Base-by-base conservation (phyloP, 805 yeast species). In the Kurtzmaniella fragi region DNA sequence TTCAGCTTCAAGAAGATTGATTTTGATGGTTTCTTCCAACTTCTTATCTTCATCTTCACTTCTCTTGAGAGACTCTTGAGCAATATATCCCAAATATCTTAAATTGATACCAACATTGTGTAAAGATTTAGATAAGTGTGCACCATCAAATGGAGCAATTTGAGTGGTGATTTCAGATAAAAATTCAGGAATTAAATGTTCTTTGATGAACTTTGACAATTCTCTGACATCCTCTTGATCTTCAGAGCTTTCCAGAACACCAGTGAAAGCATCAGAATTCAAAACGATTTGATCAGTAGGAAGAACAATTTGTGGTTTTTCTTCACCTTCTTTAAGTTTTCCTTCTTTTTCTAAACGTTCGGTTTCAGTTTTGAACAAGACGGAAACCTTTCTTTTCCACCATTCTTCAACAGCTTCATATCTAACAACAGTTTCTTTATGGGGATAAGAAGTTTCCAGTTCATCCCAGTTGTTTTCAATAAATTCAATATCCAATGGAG, bases 401-500 rank as follows among this genome's bases (percentile, higher is more conserved):
- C 96, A 91, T 50, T 81, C 86, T 49, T 82, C 91, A 35, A 91
- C 78, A 13, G 96, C 93, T 64, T 91, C 98, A 47, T 80, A 80
- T 64, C 98, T 81, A 33, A 91, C 54, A 17, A 84, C 75, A 11
- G 84, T 71, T 61, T 88, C 86, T 46, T 78, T 76, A 56, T 88
- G 96, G 13, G 96, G 96, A 56, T 89, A 90, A 9, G 78, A 70
- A n/a, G 60, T 57, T 4, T 66, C 61, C 28, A 54, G 53, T n/a
- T 59, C 71, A 12, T 62, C 59, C 45, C 70, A 73, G 55, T 80
- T 53, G n/a, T 66, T 61, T 42, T 83, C 90, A 39, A 78, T 73
- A 54, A 90, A 90, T 42, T 73, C 77, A 42, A 89, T 71, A 63
- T 91, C 99, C 37, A 84, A 67, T 28, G 97, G 98, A 12, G 95